Conservation (phyloP, 352 stramenopile species). For the Albugo candida region DNA sequence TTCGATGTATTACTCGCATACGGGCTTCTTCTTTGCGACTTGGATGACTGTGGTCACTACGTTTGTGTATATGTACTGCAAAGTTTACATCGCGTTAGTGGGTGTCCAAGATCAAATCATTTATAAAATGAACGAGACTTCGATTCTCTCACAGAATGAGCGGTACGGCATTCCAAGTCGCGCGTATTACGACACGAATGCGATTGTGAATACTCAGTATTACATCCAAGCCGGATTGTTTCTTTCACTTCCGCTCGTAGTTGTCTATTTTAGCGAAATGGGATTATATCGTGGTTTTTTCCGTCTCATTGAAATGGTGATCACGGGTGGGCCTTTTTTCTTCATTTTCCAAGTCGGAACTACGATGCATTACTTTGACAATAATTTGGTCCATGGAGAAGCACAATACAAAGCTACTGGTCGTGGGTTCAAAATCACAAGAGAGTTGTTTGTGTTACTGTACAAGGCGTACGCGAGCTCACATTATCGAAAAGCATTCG, state of each 20-base stretch:
- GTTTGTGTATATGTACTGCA: constrained; percentile 71
- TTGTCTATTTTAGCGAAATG: constrained; percentile 55
- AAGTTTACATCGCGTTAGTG: constrained; percentile 48
- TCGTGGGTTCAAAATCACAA: constrained; percentile 68
- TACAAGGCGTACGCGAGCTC: constrained; percentile 56
- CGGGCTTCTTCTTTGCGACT: constrained; percentile 61
- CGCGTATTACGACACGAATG: constrained; percentile 36
- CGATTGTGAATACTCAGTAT: constrained; percentile 60
- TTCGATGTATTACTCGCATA: constrained; percentile 76
- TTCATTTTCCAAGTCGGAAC: constrained; percentile 71
- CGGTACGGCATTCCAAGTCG: constrained; percentile 32
- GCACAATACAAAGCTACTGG: constrained; percentile 63
- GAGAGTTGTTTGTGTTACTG: constrained; percentile 51
- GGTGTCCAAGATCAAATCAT: constrained; percentile 50
- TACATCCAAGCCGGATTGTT: constrained; percentile 64
- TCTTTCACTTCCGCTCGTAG: constrained; percentile 52
- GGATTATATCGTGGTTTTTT: constrained; percentile 35
- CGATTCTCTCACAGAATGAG: constrained; percentile 32
- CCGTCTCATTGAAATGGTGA: constrained; percentile 55
- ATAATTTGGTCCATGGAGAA: constrained; percentile 50
- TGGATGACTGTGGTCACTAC: constrained; percentile 72
- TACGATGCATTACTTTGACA: constrained; percentile 72
- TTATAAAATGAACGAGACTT: constrained; percentile 38
- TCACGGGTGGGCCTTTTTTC: constrained; percentile 45
- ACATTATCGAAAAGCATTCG: constrained; percentile 58